phyloP scores from a whole-genome alignment of 2,329 filamentous ascomycete genomes.

The Scopulariopsis brevicaulis region DNA sequence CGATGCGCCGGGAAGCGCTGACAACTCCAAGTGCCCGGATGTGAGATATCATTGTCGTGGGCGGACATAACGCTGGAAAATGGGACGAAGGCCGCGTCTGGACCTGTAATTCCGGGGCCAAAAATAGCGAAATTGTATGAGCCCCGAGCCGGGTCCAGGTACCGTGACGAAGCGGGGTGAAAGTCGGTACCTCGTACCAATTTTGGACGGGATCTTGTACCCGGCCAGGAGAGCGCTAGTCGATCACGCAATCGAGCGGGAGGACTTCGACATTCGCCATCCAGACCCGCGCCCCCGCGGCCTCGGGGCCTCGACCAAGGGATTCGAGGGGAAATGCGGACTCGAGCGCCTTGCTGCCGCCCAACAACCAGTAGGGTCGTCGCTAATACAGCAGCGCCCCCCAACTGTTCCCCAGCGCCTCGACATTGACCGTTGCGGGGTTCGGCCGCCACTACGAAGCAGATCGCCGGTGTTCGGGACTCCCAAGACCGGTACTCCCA shows the following conservation, averaged over 20 bases:
- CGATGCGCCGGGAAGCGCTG: not conserved
- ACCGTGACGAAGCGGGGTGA: not conserved
- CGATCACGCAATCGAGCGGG: constrained; percentile 21
- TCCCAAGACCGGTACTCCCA: not conserved
- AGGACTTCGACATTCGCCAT: not conserved
- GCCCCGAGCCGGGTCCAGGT: not conserved
- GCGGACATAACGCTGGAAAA: too few species aligned
- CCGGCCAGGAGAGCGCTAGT: constrained; percentile 13
- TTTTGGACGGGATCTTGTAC: not conserved
- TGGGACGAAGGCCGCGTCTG: too few species aligned
- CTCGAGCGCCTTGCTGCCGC: not conserved
- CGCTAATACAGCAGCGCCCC: not conserved
- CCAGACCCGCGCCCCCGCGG: not conserved
- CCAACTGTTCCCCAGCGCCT: not conserved
- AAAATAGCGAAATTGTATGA: too few species aligned
- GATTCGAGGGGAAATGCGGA: not conserved
- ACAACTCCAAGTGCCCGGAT: not conserved
- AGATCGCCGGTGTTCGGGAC: not conserved
- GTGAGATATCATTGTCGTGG: not conserved
- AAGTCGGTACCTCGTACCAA: not conserved
- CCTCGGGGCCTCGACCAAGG: not conserved
- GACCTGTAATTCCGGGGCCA: too few species aligned
- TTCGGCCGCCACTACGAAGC: not conserved
- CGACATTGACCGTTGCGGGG: not conserved
- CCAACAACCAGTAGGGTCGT: not conserved